A percentile compares a stretch with the other conserved stretches of the same genome.
phyloP scores from a whole-genome alignment of 1,284 basidiomycete genomes.

The Takashimella koratensis region DNA sequence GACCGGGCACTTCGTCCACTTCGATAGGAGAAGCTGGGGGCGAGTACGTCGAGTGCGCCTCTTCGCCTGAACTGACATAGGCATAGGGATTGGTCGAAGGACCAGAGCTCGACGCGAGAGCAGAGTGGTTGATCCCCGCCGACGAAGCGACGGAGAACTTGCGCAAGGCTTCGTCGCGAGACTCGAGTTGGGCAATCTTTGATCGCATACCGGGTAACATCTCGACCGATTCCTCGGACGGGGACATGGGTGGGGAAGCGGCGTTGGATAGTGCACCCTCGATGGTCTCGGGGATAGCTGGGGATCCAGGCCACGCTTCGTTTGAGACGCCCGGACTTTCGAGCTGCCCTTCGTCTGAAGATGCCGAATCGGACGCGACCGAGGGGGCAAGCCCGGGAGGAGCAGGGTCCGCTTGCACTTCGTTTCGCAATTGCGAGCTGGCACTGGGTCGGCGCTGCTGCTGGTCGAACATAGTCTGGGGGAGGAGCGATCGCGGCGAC shows the following conservation, averaged over 20 bases:
- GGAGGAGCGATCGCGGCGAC: neutral
- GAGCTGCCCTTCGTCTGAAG: conserved; percentile 26
- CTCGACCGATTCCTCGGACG: conserved; percentile 4
- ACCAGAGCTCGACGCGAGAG: neutral
- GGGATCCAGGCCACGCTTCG: neutral
- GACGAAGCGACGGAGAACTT: conserved; percentile 37
- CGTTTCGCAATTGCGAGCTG: conserved; percentile 9
- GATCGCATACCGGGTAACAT: neutral
- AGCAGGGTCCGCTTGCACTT: neutral
- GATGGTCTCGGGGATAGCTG: neutral
- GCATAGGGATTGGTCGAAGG: neutral
- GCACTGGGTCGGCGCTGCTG: neutral
- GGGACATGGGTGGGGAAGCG: neutral
- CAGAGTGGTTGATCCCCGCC: neutral
- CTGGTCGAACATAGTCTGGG: neutral
- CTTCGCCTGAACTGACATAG: neutral
- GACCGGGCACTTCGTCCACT: neutral
- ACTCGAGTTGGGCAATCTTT: conserved; percentile 42
- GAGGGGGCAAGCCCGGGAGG: conserved; percentile 35
- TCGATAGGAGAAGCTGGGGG: neutral
- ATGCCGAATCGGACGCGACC: conserved; percentile 33
- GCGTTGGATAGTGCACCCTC: neutral
- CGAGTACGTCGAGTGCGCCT: neutral
- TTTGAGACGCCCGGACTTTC: neutral
- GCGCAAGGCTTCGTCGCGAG: conserved; percentile 36